Evolutionary conservation across 73 alveolate genomes (phyloP), one percentile per base, ranked within the genome.

Genomic region (Urostyla sp.): DNA sequence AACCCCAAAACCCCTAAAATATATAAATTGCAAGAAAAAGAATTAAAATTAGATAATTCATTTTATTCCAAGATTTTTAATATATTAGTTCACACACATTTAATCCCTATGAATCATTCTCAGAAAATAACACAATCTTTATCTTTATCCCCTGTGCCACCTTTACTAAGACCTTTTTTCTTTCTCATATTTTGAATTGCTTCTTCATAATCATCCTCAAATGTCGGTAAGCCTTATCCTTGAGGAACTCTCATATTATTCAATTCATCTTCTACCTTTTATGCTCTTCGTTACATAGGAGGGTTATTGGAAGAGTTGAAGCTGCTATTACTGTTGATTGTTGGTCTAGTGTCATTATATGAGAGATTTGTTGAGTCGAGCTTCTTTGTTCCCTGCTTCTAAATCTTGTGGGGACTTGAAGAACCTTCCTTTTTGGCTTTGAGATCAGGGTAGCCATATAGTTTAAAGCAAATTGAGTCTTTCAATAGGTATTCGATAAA

Each of bases 371-470:
- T 16, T 40, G 52, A 10, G 10, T 40, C 20, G 20, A 10, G 20
- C 52, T 11, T 11, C 52, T 40, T 40, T 40, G 20, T 40, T 40
- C 20, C 20, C 20, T 10, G 52, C 52, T 40, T 40, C 15, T 40
- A 11, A 10, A 11, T 40, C 52, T 40, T 40, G 52, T 16, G 16
- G 20, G 10, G n/a, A n/a, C n/a, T n/a, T n/a, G n/a, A n/a, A n/a
- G n/a, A n/a, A n/a, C n/a, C n/a, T n/a, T n/a, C n/a, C n/a, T n/a
- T n/a, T n/a, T n/a, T n/a, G n/a, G n/a, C n/a, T n/a, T 40, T 40
- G 20, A 40, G 52, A 4, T 77, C 83, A 3, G 92, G 72, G 43
- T 73, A 69, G 16, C 92, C 92, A 44, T 56, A 83, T 6, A 83
- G 53, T 72, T 77, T 83, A 52, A 83, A 83, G 60, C 87, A 73